Evolutionary conservation across 495 filamentous ascomycete species (phyloP).

Genomic region (Penicillium manginii): DNA sequence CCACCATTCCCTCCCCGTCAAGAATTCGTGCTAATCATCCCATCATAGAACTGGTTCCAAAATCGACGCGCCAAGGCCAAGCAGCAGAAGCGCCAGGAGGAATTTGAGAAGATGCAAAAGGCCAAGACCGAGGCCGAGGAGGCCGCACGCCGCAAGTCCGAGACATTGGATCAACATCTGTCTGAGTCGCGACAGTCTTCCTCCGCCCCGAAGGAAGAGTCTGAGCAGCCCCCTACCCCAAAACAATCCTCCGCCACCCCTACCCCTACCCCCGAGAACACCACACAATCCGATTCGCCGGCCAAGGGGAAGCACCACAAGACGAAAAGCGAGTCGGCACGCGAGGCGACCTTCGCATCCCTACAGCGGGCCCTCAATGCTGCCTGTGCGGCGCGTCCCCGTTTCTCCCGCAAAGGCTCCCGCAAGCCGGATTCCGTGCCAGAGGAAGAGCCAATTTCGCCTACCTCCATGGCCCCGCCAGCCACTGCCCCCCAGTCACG

Average conservation of each 20-base stretch:
- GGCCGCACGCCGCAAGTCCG: constrained; percentile 40
- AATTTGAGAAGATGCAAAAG: constrained; percentile 61
- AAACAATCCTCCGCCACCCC: constrained; percentile 32
- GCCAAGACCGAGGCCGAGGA: constrained; percentile 54
- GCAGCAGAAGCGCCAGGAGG: constrained; percentile 72
- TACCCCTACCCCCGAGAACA: constrained; percentile 26
- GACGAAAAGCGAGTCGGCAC: constrained; percentile 46
- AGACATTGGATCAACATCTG: constrained; percentile 25
- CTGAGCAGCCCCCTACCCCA: constrained; percentile 35
- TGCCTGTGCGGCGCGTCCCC: constrained; percentile 45
- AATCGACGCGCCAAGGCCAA: constrained; percentile 85
- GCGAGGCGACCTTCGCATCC: constrained; percentile 50
- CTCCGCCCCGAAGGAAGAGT: constrained; percentile 29
- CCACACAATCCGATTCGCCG: constrained; percentile 24
- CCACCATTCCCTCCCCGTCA: neutral
- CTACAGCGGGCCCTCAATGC: constrained; percentile 50
- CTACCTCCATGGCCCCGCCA: constrained; percentile 36
- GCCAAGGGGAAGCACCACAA: constrained; percentile 42
- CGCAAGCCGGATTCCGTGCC: constrained; percentile 19
- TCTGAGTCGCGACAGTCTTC: constrained; percentile 31
- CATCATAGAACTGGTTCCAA: constrained; percentile 83
- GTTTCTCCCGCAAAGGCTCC: constrained; percentile 32
- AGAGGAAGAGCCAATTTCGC: constrained; percentile 35
- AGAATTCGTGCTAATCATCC: constrained; percentile 16
- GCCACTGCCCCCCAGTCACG: constrained; percentile 14